Base-by-base conservation (phyloP, 352 stramenopile genomes). In the Globisporangium irregulare region DNA sequence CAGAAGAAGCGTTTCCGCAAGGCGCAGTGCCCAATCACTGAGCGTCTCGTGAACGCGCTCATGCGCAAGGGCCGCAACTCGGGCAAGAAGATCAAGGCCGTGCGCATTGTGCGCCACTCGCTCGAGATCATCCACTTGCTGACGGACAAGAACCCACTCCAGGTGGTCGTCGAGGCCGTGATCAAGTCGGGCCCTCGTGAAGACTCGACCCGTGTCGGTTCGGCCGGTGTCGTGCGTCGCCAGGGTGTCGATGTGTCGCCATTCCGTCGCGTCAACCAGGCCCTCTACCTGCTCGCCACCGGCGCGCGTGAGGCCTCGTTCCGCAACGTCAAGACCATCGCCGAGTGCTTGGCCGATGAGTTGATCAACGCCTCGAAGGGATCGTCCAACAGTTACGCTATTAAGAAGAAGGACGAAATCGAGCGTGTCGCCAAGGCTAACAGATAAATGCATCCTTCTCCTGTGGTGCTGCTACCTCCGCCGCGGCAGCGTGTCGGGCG, bases 351-450 rank as follows among this genome's bases (percentile, higher is more conserved):
- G 60, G 98, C 98, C 54, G 98, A 99, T 84, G 98, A 99, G 88
- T 92, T 99, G 66, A 99, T 99, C 86, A 99, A 99, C 87, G 98
- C 98, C 50, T 98, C 98, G 61, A 98, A 98, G 87, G 97, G 98
- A 69, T 99, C 96, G 76, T 99, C 97, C 79, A 99, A 99, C 97
- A 98, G 90, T 72, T 99, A 99, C 84, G 97, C 98, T 78, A 99
- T 99, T 88, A 99, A 99, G 97, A 99, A 99, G 92, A 99, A 99
- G 95, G 98, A 99, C 88, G 98, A 99, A 85, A 99, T 99, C 80
- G 98, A 99, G 93, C 97, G 98, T 97, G 98, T 99, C 68, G 97
- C 98, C 82, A 99, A 99, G 97, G 98, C 96, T 70, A 99, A 99
- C 92, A 98, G 98, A 97, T 99, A 99, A 99, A 82, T 71, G 67